Base-by-base conservation (phyloP, 192 early-diverging fungal genomes). In the Geosiphon pyriformis region DNA sequence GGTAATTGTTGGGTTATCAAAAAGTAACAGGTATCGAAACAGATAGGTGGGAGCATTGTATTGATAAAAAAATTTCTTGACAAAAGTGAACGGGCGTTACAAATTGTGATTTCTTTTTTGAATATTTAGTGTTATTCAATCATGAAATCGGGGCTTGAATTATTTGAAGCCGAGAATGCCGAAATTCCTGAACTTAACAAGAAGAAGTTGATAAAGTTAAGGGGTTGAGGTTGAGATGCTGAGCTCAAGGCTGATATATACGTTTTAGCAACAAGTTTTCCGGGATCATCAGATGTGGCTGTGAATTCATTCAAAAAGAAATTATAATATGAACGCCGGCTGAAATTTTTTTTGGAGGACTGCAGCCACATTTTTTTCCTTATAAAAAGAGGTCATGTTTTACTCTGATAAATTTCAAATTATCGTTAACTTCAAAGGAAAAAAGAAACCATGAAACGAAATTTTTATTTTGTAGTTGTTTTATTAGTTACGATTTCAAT, bases 1-100 rank as follows among this genome's bases (percentile, higher is more conserved):
- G 58, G 58, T 60, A 35, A 60, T 60, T 60, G 58, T 60, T 35
- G 37, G 1, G 25, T 34, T 61, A n/a, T n/a, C n/a, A n/a, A n/a
- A n/a, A n/a, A n/a, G n/a, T n/a, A n/a, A n/a, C n/a, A n/a, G n/a
- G n/a, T n/a, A n/a, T n/a, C n/a, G n/a, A n/a, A n/a, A n/a, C n/a
- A n/a, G n/a, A n/a, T n/a, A n/a, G n/a, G n/a, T n/a, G n/a, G n/a
- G n/a, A n/a, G n/a, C n/a, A n/a, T n/a, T n/a, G n/a, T n/a, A n/a
- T n/a, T n/a, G n/a, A n/a, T n/a, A n/a, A n/a, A n/a, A n/a, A n/a
- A n/a, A n/a, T n/a, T n/a, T n/a, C n/a, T n/a, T n/a, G n/a, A n/a
- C n/a, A n/a, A n/a, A n/a, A n/a, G n/a, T n/a, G n/a, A n/a, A n/a
- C n/a, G n/a, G n/a, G n/a, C n/a, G n/a, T n/a, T n/a, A n/a, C n/a